Evolutionary conservation across 1,284 basidiomycete species (phyloP).

Genomic region (Retiboletus flavoniger): DNA sequence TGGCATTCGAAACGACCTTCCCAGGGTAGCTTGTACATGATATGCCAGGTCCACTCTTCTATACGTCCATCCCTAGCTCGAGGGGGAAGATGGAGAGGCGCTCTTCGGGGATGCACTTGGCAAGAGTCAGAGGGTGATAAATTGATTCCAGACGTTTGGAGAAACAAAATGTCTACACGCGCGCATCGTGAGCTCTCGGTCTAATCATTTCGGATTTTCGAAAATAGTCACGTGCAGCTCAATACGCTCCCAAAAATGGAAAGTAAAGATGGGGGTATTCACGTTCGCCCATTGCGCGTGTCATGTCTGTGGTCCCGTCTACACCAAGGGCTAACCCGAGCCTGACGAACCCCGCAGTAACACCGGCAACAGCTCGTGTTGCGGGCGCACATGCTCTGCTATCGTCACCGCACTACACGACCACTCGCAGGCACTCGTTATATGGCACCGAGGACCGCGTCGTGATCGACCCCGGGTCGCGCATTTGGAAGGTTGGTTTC

Average conservation of each 20-base stretch:
- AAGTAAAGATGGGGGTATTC: background rate
- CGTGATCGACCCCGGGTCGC: slow-evolving; percentile 80
- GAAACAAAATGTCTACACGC: no score
- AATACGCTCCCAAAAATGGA: background rate
- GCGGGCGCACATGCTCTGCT: slow-evolving; percentile 52
- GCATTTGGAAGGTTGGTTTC: slow-evolving; percentile 87
- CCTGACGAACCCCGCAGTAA: slow-evolving; percentile 34
- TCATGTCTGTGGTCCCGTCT: slow-evolving; percentile 29
- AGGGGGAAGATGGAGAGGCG: no score
- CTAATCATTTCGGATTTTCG: no score
- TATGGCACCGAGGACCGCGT: slow-evolving; percentile 87
- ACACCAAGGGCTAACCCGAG: slow-evolving; percentile 26
- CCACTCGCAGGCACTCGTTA: slow-evolving; percentile 72
- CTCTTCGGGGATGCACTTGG: no score
- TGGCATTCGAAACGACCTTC: no score
- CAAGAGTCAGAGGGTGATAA: no score
- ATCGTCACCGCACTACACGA: slow-evolving; percentile 73
- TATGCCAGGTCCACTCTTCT: no score
- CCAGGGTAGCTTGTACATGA: no score
- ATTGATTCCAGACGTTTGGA: no score
- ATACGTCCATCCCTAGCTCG: no score
- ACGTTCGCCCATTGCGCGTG: background rate
- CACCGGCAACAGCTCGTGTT: slow-evolving; percentile 53
- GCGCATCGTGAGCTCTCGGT: no score
- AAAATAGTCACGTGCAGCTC: background rate